Conservation (phyloP, 768 basidiomycete species). For the Lactarius trivialis region DNA sequence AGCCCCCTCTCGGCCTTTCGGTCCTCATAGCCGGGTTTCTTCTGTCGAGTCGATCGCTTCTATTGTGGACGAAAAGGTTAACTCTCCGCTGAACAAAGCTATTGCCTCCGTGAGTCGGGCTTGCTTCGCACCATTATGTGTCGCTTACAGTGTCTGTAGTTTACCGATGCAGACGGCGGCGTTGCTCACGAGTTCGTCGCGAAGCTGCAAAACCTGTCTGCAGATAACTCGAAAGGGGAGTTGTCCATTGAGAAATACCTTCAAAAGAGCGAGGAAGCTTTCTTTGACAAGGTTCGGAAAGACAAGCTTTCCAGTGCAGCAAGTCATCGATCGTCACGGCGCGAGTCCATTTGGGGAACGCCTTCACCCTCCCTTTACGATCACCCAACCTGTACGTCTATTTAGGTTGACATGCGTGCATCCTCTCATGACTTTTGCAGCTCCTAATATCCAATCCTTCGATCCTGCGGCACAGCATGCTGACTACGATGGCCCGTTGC, state of each 20-base stretch:
- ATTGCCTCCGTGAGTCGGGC: constrained; percentile 63
- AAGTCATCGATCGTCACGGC: constrained; percentile 68
- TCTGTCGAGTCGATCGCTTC: constrained; percentile 91
- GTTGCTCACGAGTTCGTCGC: constrained; percentile 87
- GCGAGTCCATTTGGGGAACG: constrained; percentile 79
- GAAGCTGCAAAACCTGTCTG: constrained; percentile 66
- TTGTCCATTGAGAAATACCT: constrained; percentile 89
- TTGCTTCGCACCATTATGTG: constrained; percentile 4
- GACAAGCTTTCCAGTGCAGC: constrained; percentile 82
- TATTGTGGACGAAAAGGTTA: constrained; percentile 85
- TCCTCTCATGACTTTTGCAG: constrained; percentile 23
- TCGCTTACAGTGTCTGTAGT: constrained; percentile 38
- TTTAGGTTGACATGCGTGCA: constrained; percentile 23
- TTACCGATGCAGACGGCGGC: constrained; percentile 90
- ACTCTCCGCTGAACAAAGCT: constrained; percentile 90
- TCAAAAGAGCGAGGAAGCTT: constrained; percentile 86
- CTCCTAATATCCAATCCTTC: constrained; percentile 45
- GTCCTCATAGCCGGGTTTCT: constrained; percentile 67
- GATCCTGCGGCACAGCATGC: constrained; percentile 37
- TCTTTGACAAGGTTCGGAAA: constrained; percentile 85
- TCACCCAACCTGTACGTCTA: constrained; percentile 59
- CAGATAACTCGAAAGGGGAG: constrained; percentile 87
- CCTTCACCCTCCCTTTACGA: constrained; percentile 48
- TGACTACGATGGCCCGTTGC: constrained; percentile 41
- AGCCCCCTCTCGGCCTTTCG: constrained; percentile 70